These are phyloP conservation scores for Thyridium curvatum DNA, from an alignment of 2,329 filamentous ascomycete species.

Conservation along the genomic window DNA sequence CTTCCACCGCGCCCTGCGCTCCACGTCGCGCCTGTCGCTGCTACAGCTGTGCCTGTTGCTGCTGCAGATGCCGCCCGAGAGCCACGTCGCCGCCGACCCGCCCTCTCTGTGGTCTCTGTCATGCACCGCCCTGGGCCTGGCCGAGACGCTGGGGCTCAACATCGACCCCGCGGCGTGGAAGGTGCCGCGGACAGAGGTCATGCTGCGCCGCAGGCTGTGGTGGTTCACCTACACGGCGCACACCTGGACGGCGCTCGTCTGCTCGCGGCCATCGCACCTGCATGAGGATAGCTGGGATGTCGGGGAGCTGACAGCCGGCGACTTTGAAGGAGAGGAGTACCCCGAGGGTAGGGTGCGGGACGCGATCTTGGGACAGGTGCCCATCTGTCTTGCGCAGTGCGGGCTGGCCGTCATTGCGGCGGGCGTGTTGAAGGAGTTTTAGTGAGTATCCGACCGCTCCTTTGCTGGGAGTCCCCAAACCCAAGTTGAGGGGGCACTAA, in stretches of 20 bases:
- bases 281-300: slow-evolving; percentile 14
- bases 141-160: slow-evolving; percentile 15
- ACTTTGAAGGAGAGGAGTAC: slow-evolving; percentile 10
- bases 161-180: slow-evolving; percentile 13
- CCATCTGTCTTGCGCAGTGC: slow-evolving; percentile 13
- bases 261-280: slow-evolving; percentile 12
- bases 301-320: slow-evolving; percentile 6
- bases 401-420: slow-evolving; percentile 13
- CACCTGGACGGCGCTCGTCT: slow-evolving; percentile 13
- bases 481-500: background rate
- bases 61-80: slow-evolving; percentile 14
- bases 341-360: slow-evolving; percentile 1
- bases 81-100: slow-evolving; percentile 14
- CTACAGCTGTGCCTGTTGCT: slow-evolving; percentile 15
- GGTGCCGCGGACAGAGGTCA: slow-evolving; percentile 13
- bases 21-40: slow-evolving; percentile 11
- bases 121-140: slow-evolving; percentile 13
- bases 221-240: slow-evolving; percentile 15
- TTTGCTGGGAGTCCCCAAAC: no score
- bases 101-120: slow-evolving; percentile 14
- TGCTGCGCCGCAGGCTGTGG: slow-evolving; percentile 16
- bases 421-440: slow-evolving; percentile 15
- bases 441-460: slow-evolving; percentile 12
- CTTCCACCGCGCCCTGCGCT: slow-evolving; percentile 10
- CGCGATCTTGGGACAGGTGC: slow-evolving; percentile 5